phyloP scores from a whole-genome alignment of 2,329 filamentous ascomycete genomes.

The Pezicula neosporulosa region DNA sequence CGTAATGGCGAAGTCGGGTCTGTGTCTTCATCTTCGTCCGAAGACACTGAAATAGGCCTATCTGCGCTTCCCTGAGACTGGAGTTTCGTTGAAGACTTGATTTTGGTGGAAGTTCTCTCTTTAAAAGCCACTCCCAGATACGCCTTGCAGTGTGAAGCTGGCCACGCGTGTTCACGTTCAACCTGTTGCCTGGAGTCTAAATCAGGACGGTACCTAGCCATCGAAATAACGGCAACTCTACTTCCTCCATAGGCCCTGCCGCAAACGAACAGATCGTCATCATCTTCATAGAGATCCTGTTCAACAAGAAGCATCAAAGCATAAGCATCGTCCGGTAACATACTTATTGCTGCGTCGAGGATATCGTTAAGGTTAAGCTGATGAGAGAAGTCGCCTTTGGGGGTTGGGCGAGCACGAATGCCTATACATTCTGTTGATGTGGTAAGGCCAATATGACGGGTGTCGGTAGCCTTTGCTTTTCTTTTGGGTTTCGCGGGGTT shows the following conservation, averaged over 20 bases:
- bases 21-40: neutral
- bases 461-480: slow-evolving; percentile 1
- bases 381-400: slow-evolving; percentile 14
- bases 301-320: slow-evolving; percentile 22
- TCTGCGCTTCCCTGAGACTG: neutral
- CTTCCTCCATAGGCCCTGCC: slow-evolving; percentile 64
- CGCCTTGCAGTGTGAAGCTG: slow-evolving; percentile 54
- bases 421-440: slow-evolving; percentile 8
- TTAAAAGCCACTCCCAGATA: slow-evolving; percentile 42
- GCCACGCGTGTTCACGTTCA: slow-evolving; percentile 54
- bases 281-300: slow-evolving; percentile 25
- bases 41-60: neutral
- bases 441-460: neutral
- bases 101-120: neutral
- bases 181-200: slow-evolving; percentile 35
- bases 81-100: neutral
- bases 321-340: slow-evolving; percentile 22
- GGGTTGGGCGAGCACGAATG: slow-evolving; percentile 18
- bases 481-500: neutral
- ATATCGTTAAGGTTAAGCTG: slow-evolving; percentile 24
- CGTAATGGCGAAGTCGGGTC: slow-evolving; percentile 22
- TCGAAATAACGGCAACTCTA: slow-evolving; percentile 58
- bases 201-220: slow-evolving; percentile 56
- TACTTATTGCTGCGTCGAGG: slow-evolving; percentile 21
- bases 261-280: slow-evolving; percentile 65